These are phyloP conservation scores for Scedosporium apiospermum DNA, from an alignment of 2,329 filamentous ascomycete species.

Conservation along the genomic window DNA sequence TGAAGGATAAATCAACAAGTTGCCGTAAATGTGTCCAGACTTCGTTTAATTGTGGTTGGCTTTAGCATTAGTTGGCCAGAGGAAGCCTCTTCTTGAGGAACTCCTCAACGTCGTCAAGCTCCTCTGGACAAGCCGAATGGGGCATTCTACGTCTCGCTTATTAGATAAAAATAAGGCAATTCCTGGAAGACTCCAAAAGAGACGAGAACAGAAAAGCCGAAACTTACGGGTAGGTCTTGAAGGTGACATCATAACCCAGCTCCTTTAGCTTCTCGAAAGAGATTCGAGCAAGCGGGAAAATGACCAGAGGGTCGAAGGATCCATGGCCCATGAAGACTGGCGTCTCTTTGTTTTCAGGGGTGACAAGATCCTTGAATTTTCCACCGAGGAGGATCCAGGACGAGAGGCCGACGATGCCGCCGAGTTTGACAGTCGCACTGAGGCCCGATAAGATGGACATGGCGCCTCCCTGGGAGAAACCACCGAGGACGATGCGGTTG, in stretches of 20 bases:
- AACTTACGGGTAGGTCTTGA: constrained; percentile 65
- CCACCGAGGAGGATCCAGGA: constrained; percentile 63
- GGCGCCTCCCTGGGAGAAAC: constrained; percentile 80
- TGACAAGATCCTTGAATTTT: constrained; percentile 32
- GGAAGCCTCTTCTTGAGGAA: constrained; percentile 41
- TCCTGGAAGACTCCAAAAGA: not conserved
- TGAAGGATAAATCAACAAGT: too few species aligned
- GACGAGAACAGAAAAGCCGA: not conserved
- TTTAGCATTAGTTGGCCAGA: constrained; percentile 10
- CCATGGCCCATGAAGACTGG: constrained; percentile 88
- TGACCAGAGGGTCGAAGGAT: constrained; percentile 64
- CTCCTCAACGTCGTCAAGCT: constrained; percentile 71
- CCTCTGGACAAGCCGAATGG: constrained; percentile 67
- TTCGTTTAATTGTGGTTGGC: not conserved
- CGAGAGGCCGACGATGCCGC: constrained; percentile 79
- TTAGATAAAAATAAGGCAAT: not conserved
- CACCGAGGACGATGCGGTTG: constrained; percentile 75
- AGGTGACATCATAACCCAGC: constrained; percentile 62
- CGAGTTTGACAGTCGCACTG: constrained; percentile 63
- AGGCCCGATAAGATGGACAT: constrained; percentile 76
- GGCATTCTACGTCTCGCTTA: constrained; percentile 41
- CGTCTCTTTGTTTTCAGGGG: constrained; percentile 49
- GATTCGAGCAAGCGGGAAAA: constrained; percentile 55
- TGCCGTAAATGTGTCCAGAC: too few species aligned
- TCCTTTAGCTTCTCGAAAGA: constrained; percentile 59